Conservation (phyloP, 176 grass and related monocot genomes). For the Oryza glaberrima region DNA sequence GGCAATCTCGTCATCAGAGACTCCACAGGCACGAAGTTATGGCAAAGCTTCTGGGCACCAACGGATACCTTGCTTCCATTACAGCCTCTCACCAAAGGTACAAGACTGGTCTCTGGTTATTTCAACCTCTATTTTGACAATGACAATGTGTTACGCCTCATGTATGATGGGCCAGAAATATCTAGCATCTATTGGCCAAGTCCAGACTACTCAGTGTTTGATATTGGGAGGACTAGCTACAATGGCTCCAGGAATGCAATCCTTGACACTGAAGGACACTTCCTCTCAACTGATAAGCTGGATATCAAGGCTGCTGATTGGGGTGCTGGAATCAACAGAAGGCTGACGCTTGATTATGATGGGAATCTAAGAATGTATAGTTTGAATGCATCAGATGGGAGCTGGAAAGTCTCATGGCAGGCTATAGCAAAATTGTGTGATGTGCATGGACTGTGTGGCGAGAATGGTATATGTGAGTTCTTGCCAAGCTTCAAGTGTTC, state of each 20-base stretch:
- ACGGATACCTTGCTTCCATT: constrained; percentile 65
- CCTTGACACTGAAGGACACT: constrained; percentile 55
- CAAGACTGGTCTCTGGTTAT: constrained; percentile 51
- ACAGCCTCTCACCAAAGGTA: constrained; percentile 57
- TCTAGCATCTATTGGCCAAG: constrained; percentile 75
- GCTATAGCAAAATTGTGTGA: constrained; percentile 46
- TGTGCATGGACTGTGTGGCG: constrained; percentile 65
- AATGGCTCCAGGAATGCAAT: constrained; percentile 62
- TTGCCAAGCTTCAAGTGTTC: constrained; percentile 39
- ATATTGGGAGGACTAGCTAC: constrained; percentile 52
- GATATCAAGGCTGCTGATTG: constrained; percentile 54
- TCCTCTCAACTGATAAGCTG: constrained; percentile 61
- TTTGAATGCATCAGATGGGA: constrained; percentile 32
- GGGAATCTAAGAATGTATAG: constrained; percentile 66
- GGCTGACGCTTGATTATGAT: constrained; percentile 62
- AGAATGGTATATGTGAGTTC: constrained; percentile 60
- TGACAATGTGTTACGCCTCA: constrained; percentile 67
- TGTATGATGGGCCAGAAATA: constrained; percentile 62
- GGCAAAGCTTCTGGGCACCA: constrained; percentile 76
- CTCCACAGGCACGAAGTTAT: constrained; percentile 22
- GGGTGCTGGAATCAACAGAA: constrained; percentile 44
- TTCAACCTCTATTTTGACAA: constrained; percentile 70
- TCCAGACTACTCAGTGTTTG: constrained; percentile 15
- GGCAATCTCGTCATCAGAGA: constrained; percentile 77
- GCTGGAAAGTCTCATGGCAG: constrained; percentile 59